phyloP scores from a whole-genome alignment of 2,329 filamentous ascomycete species.

The Scedosporium boydii region DNA sequence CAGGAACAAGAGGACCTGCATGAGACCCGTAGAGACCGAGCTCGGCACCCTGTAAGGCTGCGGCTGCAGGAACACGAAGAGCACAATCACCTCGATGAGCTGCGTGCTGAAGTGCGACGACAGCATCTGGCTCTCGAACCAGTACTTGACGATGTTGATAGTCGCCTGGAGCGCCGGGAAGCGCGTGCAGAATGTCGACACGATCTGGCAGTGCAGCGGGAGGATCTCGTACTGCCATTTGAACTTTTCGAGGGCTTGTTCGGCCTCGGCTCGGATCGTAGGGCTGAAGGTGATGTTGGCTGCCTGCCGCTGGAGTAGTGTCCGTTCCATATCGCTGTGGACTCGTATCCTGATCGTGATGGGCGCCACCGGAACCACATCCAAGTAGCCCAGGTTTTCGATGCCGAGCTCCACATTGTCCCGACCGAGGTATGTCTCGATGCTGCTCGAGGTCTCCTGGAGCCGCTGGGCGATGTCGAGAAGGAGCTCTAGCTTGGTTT shows the following conservation, averaged over 20 bases:
- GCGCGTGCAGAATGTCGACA: conserved; percentile 71
- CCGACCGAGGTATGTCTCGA: conserved; percentile 64
- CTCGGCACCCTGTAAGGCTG: conserved; percentile 73
- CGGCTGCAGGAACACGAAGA: conserved; percentile 69
- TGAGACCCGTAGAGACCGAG: conserved; percentile 68
- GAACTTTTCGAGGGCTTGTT: conserved; percentile 59
- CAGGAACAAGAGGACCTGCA: conserved; percentile 70
- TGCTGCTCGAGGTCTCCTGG: conserved; percentile 45
- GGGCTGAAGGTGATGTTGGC: conserved; percentile 63
- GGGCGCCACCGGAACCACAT: conserved; percentile 66
- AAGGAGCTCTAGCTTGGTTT: conserved; percentile 86
- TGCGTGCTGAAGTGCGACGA: conserved; percentile 67
- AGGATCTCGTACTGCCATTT: conserved; percentile 62
- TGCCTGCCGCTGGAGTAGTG: conserved; percentile 66
- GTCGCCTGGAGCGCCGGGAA: conserved; percentile 72
- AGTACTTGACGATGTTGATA: conserved; percentile 77
- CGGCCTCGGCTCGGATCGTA: conserved; percentile 57
- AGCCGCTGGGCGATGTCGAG: conserved; percentile 67
- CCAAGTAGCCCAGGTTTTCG: conserved; percentile 73
- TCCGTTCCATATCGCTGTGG: conserved; percentile 79
- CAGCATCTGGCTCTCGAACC: conserved; percentile 81
- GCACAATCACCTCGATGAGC: conserved; percentile 73
- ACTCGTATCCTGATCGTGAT: conserved; percentile 75
- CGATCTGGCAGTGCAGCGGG: conserved; percentile 71
- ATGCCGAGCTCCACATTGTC: conserved; percentile 63